phyloP scores from a whole-genome alignment of 2,329 filamentous ascomycete species.

The Paracorniculantispora psalliotae region DNA sequence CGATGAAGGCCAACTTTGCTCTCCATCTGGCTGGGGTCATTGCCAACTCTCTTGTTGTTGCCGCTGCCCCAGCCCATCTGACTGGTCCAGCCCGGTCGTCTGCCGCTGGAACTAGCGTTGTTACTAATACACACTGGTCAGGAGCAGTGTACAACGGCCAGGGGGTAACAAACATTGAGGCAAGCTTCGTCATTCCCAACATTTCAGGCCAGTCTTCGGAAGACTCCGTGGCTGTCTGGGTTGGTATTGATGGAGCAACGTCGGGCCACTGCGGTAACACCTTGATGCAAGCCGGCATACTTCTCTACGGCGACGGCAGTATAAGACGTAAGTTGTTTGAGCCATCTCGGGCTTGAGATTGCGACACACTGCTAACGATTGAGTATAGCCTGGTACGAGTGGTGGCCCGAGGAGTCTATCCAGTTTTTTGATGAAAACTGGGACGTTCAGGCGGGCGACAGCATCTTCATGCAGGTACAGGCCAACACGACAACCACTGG shows the following conservation, averaged over 20 bases:
- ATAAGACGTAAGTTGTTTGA: neutral
- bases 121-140: neutral
- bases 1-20: neutral
- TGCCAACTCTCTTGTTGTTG: neutral
- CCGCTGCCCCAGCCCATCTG: neutral
- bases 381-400: neutral
- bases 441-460: neutral
- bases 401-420: neutral
- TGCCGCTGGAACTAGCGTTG: neutral
- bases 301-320: neutral
- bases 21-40: neutral
- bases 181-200: neutral
- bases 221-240: neutral
- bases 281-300: neutral
- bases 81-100: neutral
- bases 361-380: neutral
- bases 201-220: neutral
- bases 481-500: neutral
- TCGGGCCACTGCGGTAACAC: neutral
- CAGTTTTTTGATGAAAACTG: neutral
- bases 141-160: neutral
- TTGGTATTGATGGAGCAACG: neutral
- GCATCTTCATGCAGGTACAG: neutral
- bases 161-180: neutral
- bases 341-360: too few species aligned